phyloP scores from a whole-genome alignment of 352 stramenopile species.

The Globisporangium canariense region DNA sequence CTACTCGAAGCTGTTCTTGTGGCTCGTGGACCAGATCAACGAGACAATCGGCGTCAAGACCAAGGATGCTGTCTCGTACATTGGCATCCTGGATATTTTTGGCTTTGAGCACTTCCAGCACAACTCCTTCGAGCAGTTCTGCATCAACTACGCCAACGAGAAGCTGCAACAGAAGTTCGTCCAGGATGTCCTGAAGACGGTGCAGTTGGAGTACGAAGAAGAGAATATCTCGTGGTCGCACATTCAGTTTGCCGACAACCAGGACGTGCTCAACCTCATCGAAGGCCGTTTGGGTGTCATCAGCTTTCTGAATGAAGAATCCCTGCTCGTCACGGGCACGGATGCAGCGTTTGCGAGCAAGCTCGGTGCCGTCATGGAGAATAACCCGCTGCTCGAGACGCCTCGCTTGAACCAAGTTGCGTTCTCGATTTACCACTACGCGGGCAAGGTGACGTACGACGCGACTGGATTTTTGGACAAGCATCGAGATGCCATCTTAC shows the following conservation, averaged over 20 bases:
- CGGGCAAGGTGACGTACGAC: conserved; percentile 84
- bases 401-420: conserved; percentile 79
- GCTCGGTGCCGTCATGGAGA: conserved; percentile 82
- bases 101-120: conserved; percentile 98
- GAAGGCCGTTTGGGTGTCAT: conserved; percentile 88
- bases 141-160: conserved; percentile 95
- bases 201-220: conserved; percentile 95
- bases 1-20: conserved; percentile 95
- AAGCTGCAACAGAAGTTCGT: conserved; percentile 92
- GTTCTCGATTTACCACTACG: conserved; percentile 87
- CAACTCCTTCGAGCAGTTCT: conserved; percentile 95
- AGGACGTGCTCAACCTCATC: conserved; percentile 89
- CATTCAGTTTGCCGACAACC: conserved; percentile 89
- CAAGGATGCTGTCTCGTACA: conserved; percentile 60
- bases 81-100: conserved; percentile 98
- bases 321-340: conserved; percentile 73
- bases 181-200: conserved; percentile 88
- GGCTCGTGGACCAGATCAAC: conserved; percentile 94
- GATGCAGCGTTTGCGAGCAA: conserved; percentile 89
- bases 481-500: conserved; percentile 78
- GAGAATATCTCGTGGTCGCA: conserved; percentile 91
- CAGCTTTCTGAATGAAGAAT: conserved; percentile 90
- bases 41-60: conserved; percentile 78
- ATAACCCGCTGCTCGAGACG: conserved; percentile 82
- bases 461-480: conserved; percentile 82